Conservation (phyloP, 164 flowering plant species). For the Macadamia integrifolia region DNA sequence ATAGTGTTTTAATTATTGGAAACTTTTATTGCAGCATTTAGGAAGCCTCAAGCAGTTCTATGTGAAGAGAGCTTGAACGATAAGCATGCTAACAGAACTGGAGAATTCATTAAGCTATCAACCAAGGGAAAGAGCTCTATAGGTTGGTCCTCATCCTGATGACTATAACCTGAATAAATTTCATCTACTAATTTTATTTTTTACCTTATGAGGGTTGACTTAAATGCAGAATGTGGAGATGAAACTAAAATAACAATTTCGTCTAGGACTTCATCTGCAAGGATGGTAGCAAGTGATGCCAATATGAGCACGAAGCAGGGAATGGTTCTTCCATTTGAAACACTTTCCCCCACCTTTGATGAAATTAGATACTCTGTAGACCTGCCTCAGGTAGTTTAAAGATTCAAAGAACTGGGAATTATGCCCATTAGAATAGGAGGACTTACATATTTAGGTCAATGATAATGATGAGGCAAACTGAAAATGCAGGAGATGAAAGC, state of each 20-base stretch:
- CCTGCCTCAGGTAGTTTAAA: constrained; percentile 26
- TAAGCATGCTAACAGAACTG: constrained; percentile 11
- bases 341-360: constrained; percentile 52
- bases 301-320: constrained; percentile 33
- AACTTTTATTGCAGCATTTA: constrained; percentile 17
- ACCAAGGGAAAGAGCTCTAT: constrained; percentile 13
- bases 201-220: neutral
- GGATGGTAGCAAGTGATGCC: constrained; percentile 14
- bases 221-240: constrained; percentile 6
- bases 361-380: constrained; percentile 50
- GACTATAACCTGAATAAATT: too few relatives aligned
- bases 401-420: neutral
- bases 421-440: neutral
- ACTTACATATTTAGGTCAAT: neutral
- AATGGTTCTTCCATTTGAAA: constrained; percentile 73
- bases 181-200: neutral
- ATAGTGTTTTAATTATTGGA: neutral
- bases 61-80: constrained; percentile 4
- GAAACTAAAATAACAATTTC: constrained; percentile 4
- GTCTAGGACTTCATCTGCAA: constrained; percentile 6
- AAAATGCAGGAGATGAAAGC: constrained; percentile 34
- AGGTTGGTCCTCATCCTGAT: too few relatives aligned
- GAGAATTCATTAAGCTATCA: constrained; percentile 12
- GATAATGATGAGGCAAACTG: neutral
- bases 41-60: constrained; percentile 17